phyloP scores from a whole-genome alignment of 345 rosid genomes.

The Hypericum perforatum region DNA sequence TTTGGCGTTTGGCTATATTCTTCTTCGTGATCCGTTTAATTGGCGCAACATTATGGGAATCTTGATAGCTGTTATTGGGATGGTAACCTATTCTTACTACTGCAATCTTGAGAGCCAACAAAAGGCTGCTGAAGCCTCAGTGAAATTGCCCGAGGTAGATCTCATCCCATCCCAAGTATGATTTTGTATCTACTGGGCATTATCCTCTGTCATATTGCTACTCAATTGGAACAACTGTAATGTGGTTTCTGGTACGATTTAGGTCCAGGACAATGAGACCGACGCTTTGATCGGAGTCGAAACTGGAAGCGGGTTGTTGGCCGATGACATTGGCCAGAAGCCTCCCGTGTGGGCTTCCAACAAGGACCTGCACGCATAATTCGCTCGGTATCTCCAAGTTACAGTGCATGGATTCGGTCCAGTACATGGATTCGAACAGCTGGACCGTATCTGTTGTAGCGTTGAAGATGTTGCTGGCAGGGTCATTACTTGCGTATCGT shows the following conservation, averaged over 20 bases:
- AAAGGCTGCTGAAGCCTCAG: constrained; percentile 54
- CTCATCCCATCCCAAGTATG: background rate
- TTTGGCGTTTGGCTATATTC: constrained; percentile 90
- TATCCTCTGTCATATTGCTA: background rate
- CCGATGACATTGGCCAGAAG: constrained; percentile 41
- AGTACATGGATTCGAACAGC: constrained; percentile 11
- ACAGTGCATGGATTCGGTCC: too few species aligned
- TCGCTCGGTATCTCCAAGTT: constrained; percentile 10
- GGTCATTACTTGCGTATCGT: background rate
- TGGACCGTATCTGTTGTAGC: constrained; percentile 20
- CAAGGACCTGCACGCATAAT: constrained; percentile 83
- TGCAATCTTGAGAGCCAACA: constrained; percentile 74
- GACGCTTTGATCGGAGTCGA: constrained; percentile 71
- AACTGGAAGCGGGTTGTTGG: constrained; percentile 52
- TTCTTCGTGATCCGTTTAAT: constrained; percentile 83
- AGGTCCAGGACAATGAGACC: constrained; percentile 74
- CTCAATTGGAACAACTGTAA: too few species aligned
- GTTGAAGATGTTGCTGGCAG: constrained; percentile 44
- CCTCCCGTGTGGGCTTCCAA: constrained; percentile 78
- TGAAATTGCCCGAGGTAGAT: constrained; percentile 80
- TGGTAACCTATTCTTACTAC: constrained; percentile 84
- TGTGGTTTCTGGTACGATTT: constrained; percentile 2
- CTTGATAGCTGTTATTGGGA: constrained; percentile 80
- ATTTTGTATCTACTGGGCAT: background rate
- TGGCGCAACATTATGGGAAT: constrained; percentile 97